Conservation (phyloP, 2,329 filamentous ascomycete species). For the Phyllosticta citribraziliensis region DNA sequence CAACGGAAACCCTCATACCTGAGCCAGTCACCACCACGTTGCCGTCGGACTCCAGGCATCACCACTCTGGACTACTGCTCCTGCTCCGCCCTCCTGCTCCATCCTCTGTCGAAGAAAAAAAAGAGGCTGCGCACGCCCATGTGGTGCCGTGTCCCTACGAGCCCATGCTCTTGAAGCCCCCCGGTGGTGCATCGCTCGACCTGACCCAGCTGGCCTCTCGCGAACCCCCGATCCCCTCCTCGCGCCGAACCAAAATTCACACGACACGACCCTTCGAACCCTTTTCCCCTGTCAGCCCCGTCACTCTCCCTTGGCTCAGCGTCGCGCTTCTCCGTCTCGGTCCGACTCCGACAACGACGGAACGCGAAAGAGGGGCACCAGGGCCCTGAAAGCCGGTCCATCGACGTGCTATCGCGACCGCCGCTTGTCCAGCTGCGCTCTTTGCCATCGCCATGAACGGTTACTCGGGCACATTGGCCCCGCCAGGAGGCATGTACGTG, state of each 20-base stretch:
- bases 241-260: neutral
- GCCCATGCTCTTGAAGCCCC: slow-evolving; percentile 11
- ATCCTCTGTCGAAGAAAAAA: neutral
- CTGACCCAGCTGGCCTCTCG: slow-evolving; percentile 8
- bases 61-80: neutral
- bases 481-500: slow-evolving; percentile 64
- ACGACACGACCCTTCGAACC: neutral
- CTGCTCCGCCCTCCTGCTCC: slow-evolving; percentile 1
- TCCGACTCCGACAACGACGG: slow-evolving; percentile 8
- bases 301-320: slow-evolving; percentile 1
- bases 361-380: slow-evolving; percentile 5
- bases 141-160: slow-evolving; percentile 9
- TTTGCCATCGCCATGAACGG: slow-evolving; percentile 35
- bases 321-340: slow-evolving; percentile 8
- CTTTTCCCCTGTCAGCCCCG: slow-evolving; percentile 1
- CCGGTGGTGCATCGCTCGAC: slow-evolving; percentile 11
- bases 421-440: slow-evolving; percentile 13
- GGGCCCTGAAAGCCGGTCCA: slow-evolving; percentile 1
- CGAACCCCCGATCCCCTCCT: slow-evolving; percentile 2
- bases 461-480: slow-evolving; percentile 39
- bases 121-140: slow-evolving; percentile 6
- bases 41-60: neutral
- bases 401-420: slow-evolving; percentile 1
- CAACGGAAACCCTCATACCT: neutral
- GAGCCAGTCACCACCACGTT: neutral